phyloP scores from a whole-genome alignment of 176 grass and related monocot species.

The Oryza meridionalis region DNA sequence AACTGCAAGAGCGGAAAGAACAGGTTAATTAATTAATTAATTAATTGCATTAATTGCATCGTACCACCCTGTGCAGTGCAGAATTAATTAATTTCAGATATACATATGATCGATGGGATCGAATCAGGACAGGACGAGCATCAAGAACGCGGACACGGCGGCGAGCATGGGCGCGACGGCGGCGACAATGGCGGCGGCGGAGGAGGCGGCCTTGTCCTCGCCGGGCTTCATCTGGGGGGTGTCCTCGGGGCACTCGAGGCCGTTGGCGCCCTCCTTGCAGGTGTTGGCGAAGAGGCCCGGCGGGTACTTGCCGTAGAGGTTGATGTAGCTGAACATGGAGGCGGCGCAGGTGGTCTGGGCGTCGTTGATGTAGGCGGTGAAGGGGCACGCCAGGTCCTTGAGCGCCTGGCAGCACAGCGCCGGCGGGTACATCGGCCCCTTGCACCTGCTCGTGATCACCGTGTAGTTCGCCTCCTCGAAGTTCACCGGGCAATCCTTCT shows the following conservation, averaged over 20 bases:
- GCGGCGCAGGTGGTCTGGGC: neutral
- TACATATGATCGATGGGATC: neutral
- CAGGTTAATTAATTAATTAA: too few species aligned
- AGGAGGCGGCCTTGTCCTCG: neutral
- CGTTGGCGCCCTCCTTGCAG: neutral
- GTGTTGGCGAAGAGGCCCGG: neutral
- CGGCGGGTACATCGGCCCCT: constrained; percentile 39
- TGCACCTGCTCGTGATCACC: constrained; percentile 46
- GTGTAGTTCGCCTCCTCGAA: constrained; percentile 55
- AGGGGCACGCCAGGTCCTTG: constrained; percentile 47
- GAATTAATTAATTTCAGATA: neutral
- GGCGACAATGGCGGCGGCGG: neutral
- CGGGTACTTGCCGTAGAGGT: neutral
- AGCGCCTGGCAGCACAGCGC: constrained; percentile 40
- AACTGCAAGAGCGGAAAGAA: neutral
- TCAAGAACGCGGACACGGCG: neutral
- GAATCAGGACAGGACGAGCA: neutral
- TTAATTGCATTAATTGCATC: neutral
- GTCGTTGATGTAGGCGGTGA: constrained; percentile 1
- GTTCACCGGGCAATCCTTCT: constrained; percentile 44
- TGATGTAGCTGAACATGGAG: neutral
- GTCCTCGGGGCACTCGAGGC: neutral
- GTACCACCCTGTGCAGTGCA: neutral
- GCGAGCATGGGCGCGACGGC: neutral
- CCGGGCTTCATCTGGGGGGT: neutral